Base-by-base conservation (phyloP, 179 eudicot genomes). In the Gypsophila paniculata region DNA sequence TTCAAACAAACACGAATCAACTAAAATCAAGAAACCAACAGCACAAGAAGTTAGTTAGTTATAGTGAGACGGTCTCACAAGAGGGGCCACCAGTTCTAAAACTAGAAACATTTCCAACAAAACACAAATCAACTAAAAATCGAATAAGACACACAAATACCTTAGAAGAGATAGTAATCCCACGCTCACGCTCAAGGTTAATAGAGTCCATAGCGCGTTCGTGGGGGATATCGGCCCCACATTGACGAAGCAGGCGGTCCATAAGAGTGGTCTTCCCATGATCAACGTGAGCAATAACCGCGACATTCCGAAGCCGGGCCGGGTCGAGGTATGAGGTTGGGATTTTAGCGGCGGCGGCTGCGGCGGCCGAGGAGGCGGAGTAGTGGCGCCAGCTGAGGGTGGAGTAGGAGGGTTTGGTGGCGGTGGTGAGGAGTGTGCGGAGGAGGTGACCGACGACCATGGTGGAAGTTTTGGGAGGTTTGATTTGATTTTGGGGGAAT, bases 181-280 rank as follows among this genome's bases (percentile, higher is more conserved):
- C 98, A 21, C 97, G 93, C 81, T 93, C 98, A 2, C 96, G 87
- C 83, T 93, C 97, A 44, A 93, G 93, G 64, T 74, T 82, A 62
- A 87, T 93, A 46, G 89, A 84, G 64, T 93, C 98, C 70, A 93
- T 80, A 54, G 96, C 97, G 44, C 97, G 91, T 44, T 91, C 98
- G 60, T 91, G 97, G 5, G 96, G 93, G 19, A 91, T 86, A 71
- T 93, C 96, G 12, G 97, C 90, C 29, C 97, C 98, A 68, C 98
- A 93, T 89, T 93, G 93, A 22, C 98, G 84, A 42, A 91, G 86
- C 17, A 93, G 87, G 42, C 98, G 86, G 78, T 93, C 98, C 98
- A 93, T 93, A 71, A 93, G 96, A 5, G 97, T 93, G 21, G 98
- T 93, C 77, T 93, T 93, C 0, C 97, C 97, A 65, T 93, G 98